Evolutionary conservation across 148 eudicot genomes (phyloP).

Genomic region (Linanthus parryae): DNA sequence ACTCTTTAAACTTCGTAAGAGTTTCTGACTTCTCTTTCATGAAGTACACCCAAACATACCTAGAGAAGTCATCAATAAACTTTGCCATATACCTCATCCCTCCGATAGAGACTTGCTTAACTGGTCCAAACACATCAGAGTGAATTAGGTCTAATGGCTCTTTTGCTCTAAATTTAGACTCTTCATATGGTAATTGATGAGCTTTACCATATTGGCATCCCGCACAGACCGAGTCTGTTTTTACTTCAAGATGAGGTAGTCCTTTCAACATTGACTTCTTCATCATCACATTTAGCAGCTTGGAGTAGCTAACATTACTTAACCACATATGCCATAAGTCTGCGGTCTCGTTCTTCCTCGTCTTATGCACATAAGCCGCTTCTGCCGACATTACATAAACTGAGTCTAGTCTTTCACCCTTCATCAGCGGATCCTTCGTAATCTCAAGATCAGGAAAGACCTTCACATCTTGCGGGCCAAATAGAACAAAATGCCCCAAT

Average conservation of each 20-base stretch:
- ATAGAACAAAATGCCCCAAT: not conserved
- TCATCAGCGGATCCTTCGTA: not conserved
- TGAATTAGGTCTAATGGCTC: too few species aligned
- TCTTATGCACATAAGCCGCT: constrained; percentile 6
- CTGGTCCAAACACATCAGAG: too few species aligned
- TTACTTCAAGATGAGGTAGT: constrained; percentile 1
- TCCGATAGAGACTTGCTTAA: too few species aligned
- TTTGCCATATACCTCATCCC: too few species aligned
- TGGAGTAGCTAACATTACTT: constrained; percentile 10
- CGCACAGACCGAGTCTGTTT: not conserved
- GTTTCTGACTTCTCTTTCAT: too few species aligned
- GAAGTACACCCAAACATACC: too few species aligned
- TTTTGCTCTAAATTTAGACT: too few species aligned
- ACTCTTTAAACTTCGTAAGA: too few species aligned
- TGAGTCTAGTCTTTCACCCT: constrained; percentile 2
- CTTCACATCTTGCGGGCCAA: constrained; percentile 7
- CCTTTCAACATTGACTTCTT: constrained; percentile 12
- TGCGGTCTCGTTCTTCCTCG: constrained; percentile 4
- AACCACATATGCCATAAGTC: constrained; percentile 13
- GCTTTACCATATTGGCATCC: constrained; percentile 9
- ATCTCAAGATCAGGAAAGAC: not conserved
- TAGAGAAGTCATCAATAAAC: not conserved
- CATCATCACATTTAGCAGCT: constrained; percentile 18
- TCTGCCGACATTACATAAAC: constrained; percentile 11
- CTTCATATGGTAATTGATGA: constrained; percentile 8